These are phyloP conservation scores for Termitomyces sp. DNA, from an alignment of 768 basidiomycete genomes.

Conservation along the genomic window DNA sequence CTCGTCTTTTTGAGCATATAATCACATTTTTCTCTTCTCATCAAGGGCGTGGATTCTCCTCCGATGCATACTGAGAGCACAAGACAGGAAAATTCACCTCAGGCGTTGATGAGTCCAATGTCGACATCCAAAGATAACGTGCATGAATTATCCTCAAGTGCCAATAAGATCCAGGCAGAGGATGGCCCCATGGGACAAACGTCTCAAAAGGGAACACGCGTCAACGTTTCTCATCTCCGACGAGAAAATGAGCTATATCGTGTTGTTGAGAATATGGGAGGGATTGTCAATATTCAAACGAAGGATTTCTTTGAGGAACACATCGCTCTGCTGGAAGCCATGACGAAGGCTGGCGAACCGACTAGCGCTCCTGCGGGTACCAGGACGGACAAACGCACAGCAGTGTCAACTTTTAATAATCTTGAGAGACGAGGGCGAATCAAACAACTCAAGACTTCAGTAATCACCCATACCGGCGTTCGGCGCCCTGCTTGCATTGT, in stretches of 20 bases:
- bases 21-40: neutral
- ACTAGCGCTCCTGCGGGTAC: constrained; percentile 68
- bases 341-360: constrained; percentile 56
- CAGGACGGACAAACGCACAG: constrained; percentile 70
- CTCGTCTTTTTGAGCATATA: neutral
- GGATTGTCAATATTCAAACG: constrained; percentile 58
- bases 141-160: neutral
- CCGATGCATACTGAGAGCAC: neutral
- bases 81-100: neutral
- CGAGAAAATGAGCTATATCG: constrained; percentile 77
- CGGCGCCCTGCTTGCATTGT: constrained; percentile 55
- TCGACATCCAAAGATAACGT: neutral
- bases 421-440: constrained; percentile 65
- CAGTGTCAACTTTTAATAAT: constrained; percentile 49
- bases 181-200: neutral
- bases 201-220: constrained; percentile 23
- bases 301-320: constrained; percentile 72
- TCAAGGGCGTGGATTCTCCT: neutral
- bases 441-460: constrained; percentile 62
- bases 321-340: constrained; percentile 49
- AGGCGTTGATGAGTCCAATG: neutral
- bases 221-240: constrained; percentile 73
- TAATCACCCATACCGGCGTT: constrained; percentile 54
- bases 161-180: neutral
- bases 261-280: constrained; percentile 60